Evolutionary conservation across 1,284 basidiomycete species (phyloP).

Genomic region (Singerocomus rubriflavus): DNA sequence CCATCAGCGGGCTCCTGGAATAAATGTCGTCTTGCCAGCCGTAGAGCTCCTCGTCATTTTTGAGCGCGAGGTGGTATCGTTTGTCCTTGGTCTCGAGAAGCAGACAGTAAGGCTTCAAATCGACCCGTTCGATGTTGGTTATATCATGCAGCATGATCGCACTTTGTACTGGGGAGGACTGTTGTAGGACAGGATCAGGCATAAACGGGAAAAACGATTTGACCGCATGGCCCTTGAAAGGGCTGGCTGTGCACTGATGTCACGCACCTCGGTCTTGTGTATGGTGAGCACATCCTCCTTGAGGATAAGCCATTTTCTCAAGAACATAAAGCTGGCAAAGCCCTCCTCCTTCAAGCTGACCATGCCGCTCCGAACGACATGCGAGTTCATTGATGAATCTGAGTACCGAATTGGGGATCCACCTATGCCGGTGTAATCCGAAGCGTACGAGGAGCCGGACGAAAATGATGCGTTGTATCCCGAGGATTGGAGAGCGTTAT

Average conservation of each 20-base stretch:
- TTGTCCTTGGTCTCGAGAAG: slow-evolving; percentile 83
- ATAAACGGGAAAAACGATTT: slow-evolving; percentile 1
- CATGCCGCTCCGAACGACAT: slow-evolving; percentile 62
- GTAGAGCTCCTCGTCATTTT: slow-evolving; percentile 94
- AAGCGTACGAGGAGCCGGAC: slow-evolving; percentile 55
- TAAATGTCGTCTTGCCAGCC: slow-evolving; percentile 98
- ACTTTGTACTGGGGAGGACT: slow-evolving; percentile 66
- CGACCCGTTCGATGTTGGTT: slow-evolving; percentile 84
- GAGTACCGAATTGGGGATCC: slow-evolving; percentile 66
- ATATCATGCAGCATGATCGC: slow-evolving; percentile 77
- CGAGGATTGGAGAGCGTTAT: slow-evolving; percentile 43
- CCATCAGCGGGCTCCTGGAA: slow-evolving; percentile 87
- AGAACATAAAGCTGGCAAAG: slow-evolving; percentile 90
- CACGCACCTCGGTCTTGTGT: slow-evolving; percentile 88
- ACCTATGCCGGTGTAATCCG: slow-evolving; percentile 70
- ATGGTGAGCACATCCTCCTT: slow-evolving; percentile 71
- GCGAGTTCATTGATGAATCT: slow-evolving; percentile 37
- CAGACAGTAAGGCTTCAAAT: slow-evolving; percentile 91
- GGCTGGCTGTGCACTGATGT: neutral
- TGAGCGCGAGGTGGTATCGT: slow-evolving; percentile 76
- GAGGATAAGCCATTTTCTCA: slow-evolving; percentile 87
- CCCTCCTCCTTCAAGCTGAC: slow-evolving; percentile 89
- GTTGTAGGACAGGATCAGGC: slow-evolving; percentile 6
- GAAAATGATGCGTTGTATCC: slow-evolving; percentile 62
- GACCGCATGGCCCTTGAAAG: neutral